Evolutionary conservation across 2,329 filamentous ascomycete species (phyloP).

Genomic region (Aspergillus sp.): DNA sequence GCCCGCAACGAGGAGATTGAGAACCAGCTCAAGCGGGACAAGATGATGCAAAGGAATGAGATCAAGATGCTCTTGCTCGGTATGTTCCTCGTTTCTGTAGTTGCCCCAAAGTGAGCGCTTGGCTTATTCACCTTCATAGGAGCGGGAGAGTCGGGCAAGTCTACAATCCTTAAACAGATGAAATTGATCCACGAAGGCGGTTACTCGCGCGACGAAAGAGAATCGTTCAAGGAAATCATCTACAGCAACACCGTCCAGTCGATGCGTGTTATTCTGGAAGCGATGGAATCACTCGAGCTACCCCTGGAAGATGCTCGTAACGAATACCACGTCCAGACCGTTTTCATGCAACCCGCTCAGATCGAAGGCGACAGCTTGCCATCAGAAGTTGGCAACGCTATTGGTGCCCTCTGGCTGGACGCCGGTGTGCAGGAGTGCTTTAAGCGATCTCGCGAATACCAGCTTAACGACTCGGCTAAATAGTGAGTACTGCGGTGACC

Average conservation of each 20-base stretch:
- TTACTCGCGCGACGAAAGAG: constrained; percentile 85
- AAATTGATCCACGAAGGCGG: constrained; percentile 99
- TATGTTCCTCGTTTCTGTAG: constrained; percentile 48
- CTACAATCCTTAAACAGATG: constrained; percentile 94
- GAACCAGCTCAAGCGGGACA: constrained; percentile 97
- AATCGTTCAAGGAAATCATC: constrained; percentile 71
- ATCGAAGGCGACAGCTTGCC: constrained; percentile 93
- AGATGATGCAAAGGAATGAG: constrained; percentile 98
- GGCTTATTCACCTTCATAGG: constrained; percentile 51
- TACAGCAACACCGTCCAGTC: constrained; percentile 71
- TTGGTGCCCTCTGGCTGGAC: constrained; percentile 90
- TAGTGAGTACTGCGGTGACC: constrained; percentile 63
- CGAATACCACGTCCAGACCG: constrained; percentile 97
- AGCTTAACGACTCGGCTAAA: constrained; percentile 93
- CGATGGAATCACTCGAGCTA: constrained; percentile 69
- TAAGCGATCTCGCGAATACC: constrained; percentile 92
- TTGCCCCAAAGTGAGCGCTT: constrained; percentile 12
- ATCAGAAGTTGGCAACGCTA: constrained; percentile 90
- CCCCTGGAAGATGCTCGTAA: constrained; percentile 88
- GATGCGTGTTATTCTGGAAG: constrained; percentile 69
- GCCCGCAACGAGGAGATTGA: constrained; percentile 99
- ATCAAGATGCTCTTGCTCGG: constrained; percentile 99
- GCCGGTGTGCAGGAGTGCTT: constrained; percentile 92
- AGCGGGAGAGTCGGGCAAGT: constrained; percentile 97
- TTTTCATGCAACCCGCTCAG: constrained; percentile 97